Evolutionary conservation across 1,284 basidiomycete genomes (phyloP), one percentile per base, ranked within the genome.

Genomic region (Anthracocystis setariae): DNA sequence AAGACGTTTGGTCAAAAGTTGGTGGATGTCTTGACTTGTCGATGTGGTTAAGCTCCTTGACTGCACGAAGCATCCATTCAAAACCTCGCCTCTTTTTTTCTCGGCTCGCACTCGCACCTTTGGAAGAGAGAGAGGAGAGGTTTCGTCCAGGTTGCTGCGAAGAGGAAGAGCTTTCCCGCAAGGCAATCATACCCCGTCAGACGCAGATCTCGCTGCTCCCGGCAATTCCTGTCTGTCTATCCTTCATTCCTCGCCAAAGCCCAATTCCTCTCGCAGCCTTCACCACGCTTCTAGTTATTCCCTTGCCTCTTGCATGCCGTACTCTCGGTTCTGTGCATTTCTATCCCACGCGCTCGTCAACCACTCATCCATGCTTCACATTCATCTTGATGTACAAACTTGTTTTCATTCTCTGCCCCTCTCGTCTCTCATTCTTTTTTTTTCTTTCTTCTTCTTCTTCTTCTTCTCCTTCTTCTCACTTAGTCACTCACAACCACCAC

Each of bases 1-100:
- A 68, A 74, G 55, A 69, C 68, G 35, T 78, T 79, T 50, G 82
- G 83, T 7, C 76, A 80, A 66, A 82, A 82, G 66, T 58, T 84
- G 29, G 71, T 82, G 18, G 75, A 78, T 37, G 64, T 84, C 35
- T 59, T 84, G 40, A 83, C 83, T 3, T 84, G 83, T 58, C 73
- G 83, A 35, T 84, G 83, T 51, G 78, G 59, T 37, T 82, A 73
- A 46, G 17, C 13, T 32, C 25, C 37, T 29, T 29, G 29, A 5
- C 12, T 29, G 29, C 5, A 29, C 29, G 29, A 29, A 12, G 29
- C 29, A 12, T 29, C 29, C 7, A 29, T 29, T 29, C 29, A 12
- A 29, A 29, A 7, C 12, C 29, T 29, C 29, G 5, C 29, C 29
- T 12, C 15, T 37, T 15, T 5, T 37, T 37, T 37, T 7, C 35